Evolutionary conservation across 495 filamentous ascomycete genomes (phyloP).

Genomic region (Penicillium chermesinum): DNA sequence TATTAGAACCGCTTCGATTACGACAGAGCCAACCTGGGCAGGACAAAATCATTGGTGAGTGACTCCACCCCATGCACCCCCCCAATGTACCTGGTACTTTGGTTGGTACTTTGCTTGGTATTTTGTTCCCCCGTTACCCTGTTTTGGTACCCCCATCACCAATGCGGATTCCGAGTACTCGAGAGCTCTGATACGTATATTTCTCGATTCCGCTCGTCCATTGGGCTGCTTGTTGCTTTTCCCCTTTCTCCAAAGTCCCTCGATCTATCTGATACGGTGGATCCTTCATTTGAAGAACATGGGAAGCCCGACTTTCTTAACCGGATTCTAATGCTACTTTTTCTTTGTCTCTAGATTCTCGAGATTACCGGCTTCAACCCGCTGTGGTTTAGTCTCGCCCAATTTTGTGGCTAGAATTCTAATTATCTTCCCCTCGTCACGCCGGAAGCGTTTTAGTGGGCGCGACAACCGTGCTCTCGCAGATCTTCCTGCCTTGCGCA

Average conservation of each 20-base stretch:
- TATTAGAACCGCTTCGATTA: neutral
- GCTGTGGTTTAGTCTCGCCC: neutral
- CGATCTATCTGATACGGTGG: conserved; percentile 23
- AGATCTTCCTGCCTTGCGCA: neutral
- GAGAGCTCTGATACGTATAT: too few species aligned
- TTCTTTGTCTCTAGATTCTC: neutral
- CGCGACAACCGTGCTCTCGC: neutral
- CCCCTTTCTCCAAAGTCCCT: conserved; percentile 1
- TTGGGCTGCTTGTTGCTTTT: conserved; percentile 6
- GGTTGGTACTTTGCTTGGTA: neutral
- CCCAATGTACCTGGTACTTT: neutral
- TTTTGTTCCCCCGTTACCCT: neutral
- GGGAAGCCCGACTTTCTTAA: neutral
- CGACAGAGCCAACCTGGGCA: too few species aligned
- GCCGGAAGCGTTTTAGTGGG: neutral
- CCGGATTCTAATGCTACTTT: neutral
- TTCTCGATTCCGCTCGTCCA: too few species aligned
- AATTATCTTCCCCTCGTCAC: neutral
- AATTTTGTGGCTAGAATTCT: neutral
- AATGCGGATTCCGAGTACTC: too few species aligned
- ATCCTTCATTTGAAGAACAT: neutral
- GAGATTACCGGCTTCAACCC: neutral
- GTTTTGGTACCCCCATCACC: too few species aligned
- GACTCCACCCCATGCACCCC: neutral
- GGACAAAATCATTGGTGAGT: neutral